Evolutionary conservation across 192 early-diverging fungal species (phyloP).

Genomic region (Haplosporangium gracile): DNA sequence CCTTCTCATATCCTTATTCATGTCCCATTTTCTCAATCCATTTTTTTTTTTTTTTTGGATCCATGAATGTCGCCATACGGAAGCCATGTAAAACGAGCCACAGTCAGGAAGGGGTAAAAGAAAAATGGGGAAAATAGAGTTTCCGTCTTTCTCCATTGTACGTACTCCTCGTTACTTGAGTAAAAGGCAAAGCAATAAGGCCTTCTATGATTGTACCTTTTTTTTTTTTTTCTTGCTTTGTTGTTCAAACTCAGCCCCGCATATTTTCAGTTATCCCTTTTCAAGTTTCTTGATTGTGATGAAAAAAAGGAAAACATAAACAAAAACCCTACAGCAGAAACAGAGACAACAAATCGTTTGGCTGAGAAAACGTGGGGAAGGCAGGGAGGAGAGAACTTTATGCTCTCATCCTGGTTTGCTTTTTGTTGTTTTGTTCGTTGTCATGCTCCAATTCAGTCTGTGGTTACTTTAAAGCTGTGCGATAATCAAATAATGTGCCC

Average conservation of each 20-base stretch:
- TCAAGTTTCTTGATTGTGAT: neutral
- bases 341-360: conserved; percentile 20
- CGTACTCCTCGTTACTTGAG: neutral
- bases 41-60: neutral
- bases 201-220: neutral
- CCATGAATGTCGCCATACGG: neutral
- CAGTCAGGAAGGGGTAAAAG: neutral
- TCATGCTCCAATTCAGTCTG: neutral
- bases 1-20: neutral
- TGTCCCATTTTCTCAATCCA: neutral
- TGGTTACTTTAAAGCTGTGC: conserved; percentile 1
- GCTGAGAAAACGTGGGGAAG: conserved; percentile 35
- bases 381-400: neutral
- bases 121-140: conserved; percentile 38
- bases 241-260: conserved; percentile 56
- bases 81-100: neutral
- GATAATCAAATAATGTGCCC: neutral
- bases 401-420: neutral
- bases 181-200: neutral
- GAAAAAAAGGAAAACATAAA: neutral
- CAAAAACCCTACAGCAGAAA: no score
- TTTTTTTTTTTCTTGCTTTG: neutral
- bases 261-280: conserved; percentile 15
- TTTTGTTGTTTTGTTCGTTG: neutral
- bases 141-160: conserved; percentile 8